phyloP scores from a whole-genome alignment of 2,329 filamentous ascomycete species.

The Dactylellina leptospora region DNA sequence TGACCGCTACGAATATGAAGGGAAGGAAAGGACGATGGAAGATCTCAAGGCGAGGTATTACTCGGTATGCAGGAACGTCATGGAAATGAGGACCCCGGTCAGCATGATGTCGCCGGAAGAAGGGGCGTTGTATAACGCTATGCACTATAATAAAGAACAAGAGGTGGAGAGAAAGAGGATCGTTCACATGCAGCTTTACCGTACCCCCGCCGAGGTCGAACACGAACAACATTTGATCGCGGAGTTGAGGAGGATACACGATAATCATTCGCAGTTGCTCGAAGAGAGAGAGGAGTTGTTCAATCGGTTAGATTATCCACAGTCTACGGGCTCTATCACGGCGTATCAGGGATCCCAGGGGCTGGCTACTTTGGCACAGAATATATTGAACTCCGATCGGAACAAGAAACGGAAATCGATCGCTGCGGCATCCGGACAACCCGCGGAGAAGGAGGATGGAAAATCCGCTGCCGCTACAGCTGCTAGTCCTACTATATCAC shows the following conservation, averaged over 20 bases:
- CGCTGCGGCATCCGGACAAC: slow-evolving; percentile 55
- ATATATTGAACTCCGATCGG: slow-evolving; percentile 79
- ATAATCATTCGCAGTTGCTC: slow-evolving; percentile 84
- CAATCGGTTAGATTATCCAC: slow-evolving; percentile 83
- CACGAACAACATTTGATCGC: slow-evolving; percentile 90
- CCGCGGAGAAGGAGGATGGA: slow-evolving; percentile 67
- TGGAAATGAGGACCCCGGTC: slow-evolving; percentile 79
- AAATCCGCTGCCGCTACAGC: slow-evolving; percentile 60
- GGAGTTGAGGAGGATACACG: slow-evolving; percentile 90
- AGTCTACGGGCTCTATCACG: slow-evolving; percentile 73
- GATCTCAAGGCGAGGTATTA: slow-evolving; percentile 94
- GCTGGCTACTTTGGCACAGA: slow-evolving; percentile 79
- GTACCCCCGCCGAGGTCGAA: slow-evolving; percentile 84
- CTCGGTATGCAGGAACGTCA: slow-evolving; percentile 80
- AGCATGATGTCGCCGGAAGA: slow-evolving; percentile 88
- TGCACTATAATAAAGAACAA: slow-evolving; percentile 85
- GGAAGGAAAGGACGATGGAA: slow-evolving; percentile 74
- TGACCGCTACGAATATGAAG: slow-evolving; percentile 85
- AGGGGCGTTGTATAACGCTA: slow-evolving; percentile 81
- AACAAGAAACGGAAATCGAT: slow-evolving; percentile 84
- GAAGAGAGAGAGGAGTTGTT: slow-evolving; percentile 88
- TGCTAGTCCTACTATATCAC: slow-evolving; percentile 61
- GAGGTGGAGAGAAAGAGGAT: slow-evolving; percentile 85
- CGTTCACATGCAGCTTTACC: slow-evolving; percentile 78
- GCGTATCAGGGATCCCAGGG: slow-evolving; percentile 83